Evolutionary conservation across 2,329 filamentous ascomycete genomes (phyloP), one percentile per base, ranked within the genome.

Genomic region (Trichoderma aggressivum): DNA sequence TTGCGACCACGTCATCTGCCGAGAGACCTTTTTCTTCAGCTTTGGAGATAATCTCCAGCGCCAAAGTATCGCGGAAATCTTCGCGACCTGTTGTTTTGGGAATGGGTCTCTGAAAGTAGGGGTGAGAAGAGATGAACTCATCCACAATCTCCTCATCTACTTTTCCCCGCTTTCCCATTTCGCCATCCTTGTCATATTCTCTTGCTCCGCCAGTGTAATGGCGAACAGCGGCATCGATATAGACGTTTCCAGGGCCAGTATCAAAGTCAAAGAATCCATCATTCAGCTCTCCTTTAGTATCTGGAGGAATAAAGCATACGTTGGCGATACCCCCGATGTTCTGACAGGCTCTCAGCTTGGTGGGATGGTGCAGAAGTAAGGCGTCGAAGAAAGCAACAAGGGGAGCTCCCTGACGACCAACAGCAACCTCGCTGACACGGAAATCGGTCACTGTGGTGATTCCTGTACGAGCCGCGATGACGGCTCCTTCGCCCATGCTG

Each of bases 401-500:
- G 0, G 86, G 84, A 11, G 84, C 82, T 5, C 83, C 84, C 71
- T 85, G 84, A 43, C 83, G 80, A 5, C 83, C 83, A 21, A 81
- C 82, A 14, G 84, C 83, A 75, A 84, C 82, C 69, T 87, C 85
- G 28, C 80, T 80, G 36, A 86, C 79, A 1, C 84, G 79, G 72
- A 87, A 87, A 71, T 86, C 85, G 8, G 83, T 86, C 55, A 87
- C 83, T 0, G 83, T 81, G 4, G 84, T 88, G 73, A 86, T 82
- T 11, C 82, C 83, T 0, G 86, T 89, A 30, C 84, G 82, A 0
- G 84, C 80, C 24, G 87, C 85, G 11, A 90, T 81, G 73, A 88
- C 81, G 2, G 82, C 81, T 14, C 86, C 87, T 76, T 89, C 88
- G 7, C 84, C 86, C 86, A 88, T 87, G 2, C 84, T 87, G 66